Evolutionary conservation across 2,329 filamentous ascomycete genomes (phyloP).

Genomic region (Alternaria brassicae): DNA sequence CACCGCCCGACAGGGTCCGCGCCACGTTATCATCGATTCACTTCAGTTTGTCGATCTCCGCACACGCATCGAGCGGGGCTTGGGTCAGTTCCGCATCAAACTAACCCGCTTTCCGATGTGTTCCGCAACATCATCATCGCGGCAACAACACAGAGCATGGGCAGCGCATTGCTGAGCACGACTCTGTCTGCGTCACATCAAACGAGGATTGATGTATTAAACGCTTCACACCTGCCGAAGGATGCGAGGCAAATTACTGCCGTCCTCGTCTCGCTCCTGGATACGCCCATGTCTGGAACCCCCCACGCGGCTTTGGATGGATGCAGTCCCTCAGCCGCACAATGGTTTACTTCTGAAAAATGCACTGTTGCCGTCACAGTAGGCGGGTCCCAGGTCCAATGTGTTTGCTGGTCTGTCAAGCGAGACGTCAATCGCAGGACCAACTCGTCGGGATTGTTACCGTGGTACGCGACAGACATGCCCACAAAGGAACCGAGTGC

Average conservation of each 20-base stretch:
- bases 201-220: constrained; percentile 7
- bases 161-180: constrained; percentile 13
- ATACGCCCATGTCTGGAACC: not conserved
- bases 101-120: constrained; percentile 23
- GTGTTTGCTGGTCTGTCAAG: constrained; percentile 6
- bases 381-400: constrained; percentile 1
- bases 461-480: not conserved
- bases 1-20: constrained; percentile 30
- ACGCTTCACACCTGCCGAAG: constrained; percentile 10
- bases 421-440: constrained; percentile 17
- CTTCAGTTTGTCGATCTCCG: constrained; percentile 35
- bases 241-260: constrained; percentile 2
- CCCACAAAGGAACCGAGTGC: not conserved
- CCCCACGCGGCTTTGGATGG: constrained; percentile 5
- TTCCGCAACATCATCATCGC: constrained; percentile 22
- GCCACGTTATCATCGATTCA: constrained; percentile 32
- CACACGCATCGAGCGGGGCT: constrained; percentile 19
- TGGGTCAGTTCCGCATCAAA: constrained; percentile 16
- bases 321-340: constrained; percentile 10
- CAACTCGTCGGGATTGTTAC: not conserved
- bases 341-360: constrained; percentile 4
- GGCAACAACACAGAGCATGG: constrained; percentile 23
- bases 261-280: not conserved
- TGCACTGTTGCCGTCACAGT: constrained; percentile 8
- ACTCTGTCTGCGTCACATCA: constrained; percentile 23